Evolutionary conservation across 768 basidiomycete genomes (phyloP).

Genomic region (Boletus bicolor): DNA sequence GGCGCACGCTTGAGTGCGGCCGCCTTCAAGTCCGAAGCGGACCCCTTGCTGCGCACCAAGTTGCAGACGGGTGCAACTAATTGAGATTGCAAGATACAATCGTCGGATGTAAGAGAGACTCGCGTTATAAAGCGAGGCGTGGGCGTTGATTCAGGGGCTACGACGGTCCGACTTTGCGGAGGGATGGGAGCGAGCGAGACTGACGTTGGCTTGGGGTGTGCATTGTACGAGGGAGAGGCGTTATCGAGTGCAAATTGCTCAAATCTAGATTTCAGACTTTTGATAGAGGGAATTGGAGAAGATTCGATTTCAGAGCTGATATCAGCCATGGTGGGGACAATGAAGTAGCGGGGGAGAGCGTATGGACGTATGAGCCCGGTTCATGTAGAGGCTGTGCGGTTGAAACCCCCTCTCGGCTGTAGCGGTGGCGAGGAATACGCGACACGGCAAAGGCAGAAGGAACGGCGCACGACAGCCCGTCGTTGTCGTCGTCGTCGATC

Average conservation of each 20-base stretch:
- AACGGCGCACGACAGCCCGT: background rate
- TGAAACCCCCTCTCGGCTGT: background rate
- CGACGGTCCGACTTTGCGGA: constrained; percentile 10
- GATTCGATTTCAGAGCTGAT: constrained; percentile 43
- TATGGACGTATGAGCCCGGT: constrained; percentile 3
- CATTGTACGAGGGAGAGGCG: constrained; percentile 5
- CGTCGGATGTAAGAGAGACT: constrained; percentile 26
- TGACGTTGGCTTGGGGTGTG: background rate
- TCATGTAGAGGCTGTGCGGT: constrained; percentile 4
- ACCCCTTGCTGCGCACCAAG: constrained; percentile 43
- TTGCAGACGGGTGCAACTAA: constrained; percentile 27
- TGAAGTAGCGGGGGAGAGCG: background rate
- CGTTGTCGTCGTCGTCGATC: constrained; percentile 12
- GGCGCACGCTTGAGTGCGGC: constrained; percentile 46
- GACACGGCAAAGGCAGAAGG: background rate
- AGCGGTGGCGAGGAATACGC: background rate
- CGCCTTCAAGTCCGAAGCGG: constrained; percentile 52
- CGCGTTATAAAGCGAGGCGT: constrained; percentile 44
- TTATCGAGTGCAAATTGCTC: constrained; percentile 58
- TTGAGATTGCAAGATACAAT: constrained; percentile 15
- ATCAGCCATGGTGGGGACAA: constrained; percentile 15
- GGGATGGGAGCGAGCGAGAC: background rate
- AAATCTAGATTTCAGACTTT: constrained; percentile 66
- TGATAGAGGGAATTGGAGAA: constrained; percentile 58
- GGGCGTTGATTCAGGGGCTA: constrained; percentile 28